Base-by-base conservation (phyloP, 768 basidiomycete species). In the Trametes punicea region DNA sequence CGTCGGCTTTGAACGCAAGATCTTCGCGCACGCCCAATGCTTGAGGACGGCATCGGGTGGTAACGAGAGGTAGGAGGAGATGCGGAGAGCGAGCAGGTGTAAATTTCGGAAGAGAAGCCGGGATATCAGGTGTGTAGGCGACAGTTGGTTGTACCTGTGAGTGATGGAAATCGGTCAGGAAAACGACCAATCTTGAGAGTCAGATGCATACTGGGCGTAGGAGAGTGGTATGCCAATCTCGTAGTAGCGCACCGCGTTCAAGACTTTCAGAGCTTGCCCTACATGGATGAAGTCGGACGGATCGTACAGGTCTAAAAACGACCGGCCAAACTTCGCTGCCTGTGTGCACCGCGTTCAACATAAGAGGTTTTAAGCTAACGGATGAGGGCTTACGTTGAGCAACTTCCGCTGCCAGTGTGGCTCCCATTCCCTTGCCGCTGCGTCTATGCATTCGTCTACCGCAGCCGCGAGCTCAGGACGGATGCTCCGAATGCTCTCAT, bases 301-400 rank as follows among this genome's bases (percentile, higher is more conserved):
- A 67, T 98, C 90, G 67, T 93, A 90, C 25, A 93, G 78, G 67
- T 98, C 97, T 60, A 99, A 72, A 68, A 94, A 99, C 0, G 92
- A 88, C 57, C 93, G 83, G 1, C 96, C 97, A 65, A 96, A 98
- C 68, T 94, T 94, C 7, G 96, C 96, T n/a, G 95, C 93, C 91
- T 96, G 62, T 0, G 60, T 23, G 11, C 18, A 45, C 7, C 10
- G 7, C 3, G 42, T 15, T 27, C 1, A 44, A 25, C 20, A 44
- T 21, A 6, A n/a, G n/a, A 20, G 16, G 9, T 9, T 3, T 2
- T 40, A 4, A 2, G 9, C 41, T 4, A 7, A 3, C 23, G 3
- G 42, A 13, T 6, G 42, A 15, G 15, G 13, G 23, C 80, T 62
- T 58, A 93, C 94, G 67, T 85, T 90, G 18, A 98, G 77, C 44